Percentiles rank a stretch among this genome's conserved stretches.
phyloP scores from a whole-genome alignment of 177 flowering plant species.

The Telopea speciosissima region DNA sequence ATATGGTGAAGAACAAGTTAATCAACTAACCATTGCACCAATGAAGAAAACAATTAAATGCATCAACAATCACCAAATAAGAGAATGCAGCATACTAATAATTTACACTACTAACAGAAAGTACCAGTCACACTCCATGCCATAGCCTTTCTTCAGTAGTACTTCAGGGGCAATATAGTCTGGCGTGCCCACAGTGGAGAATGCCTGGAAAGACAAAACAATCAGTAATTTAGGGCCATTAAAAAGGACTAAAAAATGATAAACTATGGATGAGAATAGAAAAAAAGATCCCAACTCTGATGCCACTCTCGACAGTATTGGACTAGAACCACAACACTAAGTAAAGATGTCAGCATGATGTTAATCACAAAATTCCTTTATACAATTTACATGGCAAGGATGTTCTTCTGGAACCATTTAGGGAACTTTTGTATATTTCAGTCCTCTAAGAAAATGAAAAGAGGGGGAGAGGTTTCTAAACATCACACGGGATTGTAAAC shows the following conservation, averaged over 20 bases:
- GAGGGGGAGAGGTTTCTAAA: not conserved
- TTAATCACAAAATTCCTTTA: not conserved
- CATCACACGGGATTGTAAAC: no score
- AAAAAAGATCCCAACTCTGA: no score
- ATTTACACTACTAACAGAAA: not conserved
- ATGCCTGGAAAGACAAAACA: constrained; percentile 46
- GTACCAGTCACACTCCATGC: constrained; percentile 97
- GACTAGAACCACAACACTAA: no score
- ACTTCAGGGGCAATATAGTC: constrained; percentile 99
- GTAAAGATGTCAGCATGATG: no score
- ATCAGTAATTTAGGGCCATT: no score
- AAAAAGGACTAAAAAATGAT: no score
- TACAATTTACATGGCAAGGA: not conserved
- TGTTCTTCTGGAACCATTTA: not conserved
- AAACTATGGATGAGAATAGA: no score
- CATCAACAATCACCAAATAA: no score
- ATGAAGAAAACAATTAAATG: not conserved
- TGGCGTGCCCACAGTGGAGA: constrained; percentile 94
- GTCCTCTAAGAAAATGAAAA: not conserved
- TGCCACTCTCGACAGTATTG: no score
- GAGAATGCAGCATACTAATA: no score
- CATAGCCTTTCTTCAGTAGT: constrained; percentile 88
- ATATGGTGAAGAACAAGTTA: not conserved
- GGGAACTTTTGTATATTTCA: not conserved
- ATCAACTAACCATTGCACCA: no score